Evolutionary conservation across 805 yeast species (phyloP).

Genomic region (Helenozyma rhizophorensis): DNA sequence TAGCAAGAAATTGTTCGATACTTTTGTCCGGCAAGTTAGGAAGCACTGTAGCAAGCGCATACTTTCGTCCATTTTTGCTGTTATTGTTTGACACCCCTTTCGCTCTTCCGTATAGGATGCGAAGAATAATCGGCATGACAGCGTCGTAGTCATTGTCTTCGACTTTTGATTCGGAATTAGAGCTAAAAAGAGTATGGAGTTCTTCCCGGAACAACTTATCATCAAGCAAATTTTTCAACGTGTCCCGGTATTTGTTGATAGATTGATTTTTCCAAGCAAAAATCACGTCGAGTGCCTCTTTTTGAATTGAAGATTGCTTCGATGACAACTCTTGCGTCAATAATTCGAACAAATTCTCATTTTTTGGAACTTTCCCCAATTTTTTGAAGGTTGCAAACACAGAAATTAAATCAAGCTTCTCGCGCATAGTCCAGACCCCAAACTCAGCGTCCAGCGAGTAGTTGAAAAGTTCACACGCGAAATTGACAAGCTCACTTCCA

Average conservation of each 20-base stretch:
- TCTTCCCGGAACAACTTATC: conserved; percentile 86
- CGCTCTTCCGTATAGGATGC: conserved; percentile 84
- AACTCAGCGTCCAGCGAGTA: conserved; percentile 12
- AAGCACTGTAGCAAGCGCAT: conserved; percentile 61
- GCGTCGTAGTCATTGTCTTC: conserved; percentile 55
- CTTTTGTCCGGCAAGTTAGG: conserved; percentile 52
- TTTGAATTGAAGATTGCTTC: conserved; percentile 60
- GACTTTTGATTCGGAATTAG: conserved; percentile 46
- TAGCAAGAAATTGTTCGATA: conserved; percentile 54
- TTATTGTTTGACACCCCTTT: conserved; percentile 67
- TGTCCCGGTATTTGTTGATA: conserved; percentile 66
- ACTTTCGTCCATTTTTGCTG: conserved; percentile 65
- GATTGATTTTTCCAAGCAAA: conserved; percentile 57
- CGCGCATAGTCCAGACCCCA: conserved; percentile 44
- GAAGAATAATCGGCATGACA: conserved; percentile 67
- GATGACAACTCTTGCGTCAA: conserved; percentile 57
- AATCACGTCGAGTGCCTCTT: conserved; percentile 64
- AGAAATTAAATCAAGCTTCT: conserved; percentile 54
- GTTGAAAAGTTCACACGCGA: conserved; percentile 44
- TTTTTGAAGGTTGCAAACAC: conserved; percentile 63
- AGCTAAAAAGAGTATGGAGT: conserved; percentile 55
- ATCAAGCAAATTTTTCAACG: conserved; percentile 70
- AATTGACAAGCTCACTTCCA: conserved; percentile 48
- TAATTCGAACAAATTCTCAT: conserved; percentile 50
- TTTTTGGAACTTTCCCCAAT: conserved; percentile 49